phyloP scores from a whole-genome alignment of 1,284 basidiomycete genomes.

The Malassezia sympodialis region DNA sequence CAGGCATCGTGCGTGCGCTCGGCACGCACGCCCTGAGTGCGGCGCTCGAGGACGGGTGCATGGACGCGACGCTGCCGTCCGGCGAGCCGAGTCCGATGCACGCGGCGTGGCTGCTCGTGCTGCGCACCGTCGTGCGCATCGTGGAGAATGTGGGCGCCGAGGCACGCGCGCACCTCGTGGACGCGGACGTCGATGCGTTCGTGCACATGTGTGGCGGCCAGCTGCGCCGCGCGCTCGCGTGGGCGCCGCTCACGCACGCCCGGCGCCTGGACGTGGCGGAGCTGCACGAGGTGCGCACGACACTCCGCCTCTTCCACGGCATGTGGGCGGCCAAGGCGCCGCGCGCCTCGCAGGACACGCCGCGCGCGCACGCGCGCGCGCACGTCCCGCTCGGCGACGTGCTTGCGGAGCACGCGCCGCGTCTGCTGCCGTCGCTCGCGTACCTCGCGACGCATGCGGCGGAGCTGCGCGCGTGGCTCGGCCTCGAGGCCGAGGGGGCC shows the following conservation, averaged over 20 bases:
- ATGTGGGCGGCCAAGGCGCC: conserved; percentile 23
- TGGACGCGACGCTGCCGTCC: conserved; percentile 61
- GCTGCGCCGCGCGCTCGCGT: conserved; percentile 63
- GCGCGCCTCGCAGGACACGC: conserved; percentile 6
- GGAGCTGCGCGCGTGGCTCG: conserved; percentile 67
- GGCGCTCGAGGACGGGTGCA: conserved; percentile 62
- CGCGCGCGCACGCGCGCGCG: conserved; percentile 1
- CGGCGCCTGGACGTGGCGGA: conserved; percentile 22
- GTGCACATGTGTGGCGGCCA: conserved; percentile 74
- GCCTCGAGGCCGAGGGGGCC: conserved; percentile 58
- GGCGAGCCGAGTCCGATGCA: conserved; percentile 68
- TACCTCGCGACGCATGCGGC: conserved; percentile 83
- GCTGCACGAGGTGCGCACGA: conserved; percentile 25
- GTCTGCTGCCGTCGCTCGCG: conserved; percentile 74
- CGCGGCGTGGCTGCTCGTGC: conserved; percentile 70
- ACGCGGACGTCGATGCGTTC: conserved; percentile 72
- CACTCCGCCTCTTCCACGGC: conserved; percentile 26
- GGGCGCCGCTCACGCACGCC: conserved; percentile 52
- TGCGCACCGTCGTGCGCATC: conserved; percentile 67
- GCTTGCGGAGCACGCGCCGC: conserved; percentile 60
- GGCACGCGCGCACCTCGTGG: conserved; percentile 62
- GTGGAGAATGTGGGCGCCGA: conserved; percentile 52
- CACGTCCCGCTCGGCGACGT: conserved; percentile 28
- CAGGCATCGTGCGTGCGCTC: conserved; percentile 70
- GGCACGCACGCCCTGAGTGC: conserved; percentile 69